Evolutionary conservation across 2,329 filamentous ascomycete genomes (phyloP).

Genomic region (Talaromyces funiculosus): DNA sequence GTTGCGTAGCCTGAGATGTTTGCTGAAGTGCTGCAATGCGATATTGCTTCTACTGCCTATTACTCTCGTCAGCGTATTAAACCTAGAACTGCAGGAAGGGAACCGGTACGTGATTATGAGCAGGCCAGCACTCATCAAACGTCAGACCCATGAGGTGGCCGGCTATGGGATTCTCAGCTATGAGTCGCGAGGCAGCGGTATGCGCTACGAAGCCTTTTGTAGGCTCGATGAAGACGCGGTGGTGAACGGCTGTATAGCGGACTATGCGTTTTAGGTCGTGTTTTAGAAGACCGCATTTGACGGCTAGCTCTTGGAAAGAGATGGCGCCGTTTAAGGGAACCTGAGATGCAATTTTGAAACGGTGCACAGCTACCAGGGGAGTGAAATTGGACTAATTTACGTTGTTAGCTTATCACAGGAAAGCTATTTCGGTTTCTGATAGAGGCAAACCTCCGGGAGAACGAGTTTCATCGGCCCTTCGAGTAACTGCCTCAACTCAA

Average conservation of each 20-base stretch:
- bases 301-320: constrained; percentile 11
- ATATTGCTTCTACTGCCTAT: constrained; percentile 13
- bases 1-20: constrained; percentile 13
- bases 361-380: constrained; percentile 12
- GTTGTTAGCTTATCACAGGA: too few relatives aligned
- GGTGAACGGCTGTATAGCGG: constrained; percentile 12
- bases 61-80: neutral
- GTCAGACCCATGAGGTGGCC: constrained; percentile 8
- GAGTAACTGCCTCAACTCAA: constrained; percentile 11
- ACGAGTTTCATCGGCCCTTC: constrained; percentile 12
- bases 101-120: constrained; percentile 2
- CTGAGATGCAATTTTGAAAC: constrained; percentile 11
- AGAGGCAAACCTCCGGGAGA: constrained; percentile 7
- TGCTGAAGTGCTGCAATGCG: constrained; percentile 1
- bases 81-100: neutral
- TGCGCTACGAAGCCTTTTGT: constrained; percentile 13
- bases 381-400: constrained; percentile 1
- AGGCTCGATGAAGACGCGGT: constrained; percentile 13
- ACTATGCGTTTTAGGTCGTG: constrained; percentile 13
- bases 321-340: neutral
- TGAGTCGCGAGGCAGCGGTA: constrained; percentile 13
- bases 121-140: constrained; percentile 14
- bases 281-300: constrained; percentile 4
- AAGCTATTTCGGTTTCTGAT: neutral
- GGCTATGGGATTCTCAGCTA: constrained; percentile 8